Base-by-base conservation (phyloP, 2,329 filamentous ascomycete species). In the Fusarium chaquense region DNA sequence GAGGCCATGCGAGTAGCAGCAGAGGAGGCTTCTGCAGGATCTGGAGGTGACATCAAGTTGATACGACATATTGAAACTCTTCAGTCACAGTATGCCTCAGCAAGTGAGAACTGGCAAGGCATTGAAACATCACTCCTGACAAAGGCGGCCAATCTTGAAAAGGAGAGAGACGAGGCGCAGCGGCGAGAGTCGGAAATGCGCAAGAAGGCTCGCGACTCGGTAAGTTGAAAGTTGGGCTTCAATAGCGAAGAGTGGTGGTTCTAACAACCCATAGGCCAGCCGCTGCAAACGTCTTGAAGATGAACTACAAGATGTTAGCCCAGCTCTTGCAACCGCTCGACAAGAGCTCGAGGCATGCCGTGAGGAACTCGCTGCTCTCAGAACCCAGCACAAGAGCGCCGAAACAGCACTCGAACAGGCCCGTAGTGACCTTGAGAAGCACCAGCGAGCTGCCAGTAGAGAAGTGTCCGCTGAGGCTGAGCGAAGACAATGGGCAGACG, bases 61-160 rank as follows among this genome's bases (percentile, higher is more conserved):
- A 84, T 98, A 44, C 90, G 96, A 41, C 97, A 99, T 80, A 92
- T 99, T 56, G 96, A 99, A 82, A 98, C 93, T 1, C 82, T 99
- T 38, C 96, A 99, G 79, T 96, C 93, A 9, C 97, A 99, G 78
- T 97, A 99, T 80, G 90, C 94, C 1, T 90, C 97, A 57, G 96
- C 96, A 2, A 96, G 93, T 72, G 93, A 97, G 76, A 99, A 99
- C 74, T 99, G 97, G 96, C 94, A 98, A 77, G 93, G 94, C 1
- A 97, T 99, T 66, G 95, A 99, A 79, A 89, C 92, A 12, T 97
- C 93, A 4, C 81, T 99, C 33, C 87, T 95, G 52, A 89, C 93
- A 24, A 89, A 94, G 60, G 86, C 96, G 13, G 86, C 90, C 6
- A 90, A 84, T 51, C 83, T 98, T 12, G 96, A 99, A 78, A 96